Base-by-base conservation (phyloP, 805 yeast genomes). In the Kodamaea laetipori region DNA sequence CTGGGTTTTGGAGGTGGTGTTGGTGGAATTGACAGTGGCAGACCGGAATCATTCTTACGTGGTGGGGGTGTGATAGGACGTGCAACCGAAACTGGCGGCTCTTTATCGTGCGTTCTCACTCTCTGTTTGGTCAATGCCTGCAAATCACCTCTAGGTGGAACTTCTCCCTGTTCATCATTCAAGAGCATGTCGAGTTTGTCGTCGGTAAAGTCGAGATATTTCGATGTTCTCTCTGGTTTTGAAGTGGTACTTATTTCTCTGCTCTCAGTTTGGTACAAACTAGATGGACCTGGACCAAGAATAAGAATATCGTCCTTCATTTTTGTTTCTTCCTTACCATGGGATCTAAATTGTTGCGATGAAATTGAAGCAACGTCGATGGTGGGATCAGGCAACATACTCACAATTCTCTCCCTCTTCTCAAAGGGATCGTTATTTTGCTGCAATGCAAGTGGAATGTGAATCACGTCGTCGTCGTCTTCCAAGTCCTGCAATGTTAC, bases 101-200 rank as follows among this genome's bases (percentile, higher is more conserved):
- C 24, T 21, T 8, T 21, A 17, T 19, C 24, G 9, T 18, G 17
- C 23, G 7, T 28, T 12, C 34, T 24, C 7, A 38, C 24, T 6
- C 32, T 12, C 27, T 25, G 41, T 13, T 38, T 38, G 23, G 32
- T 38, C 30, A 38, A 19, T 3, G 54, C 46, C 7, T 39, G 44
- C 25, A 57, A 36, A 31, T 57, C 63, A 1, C 60, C 61, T 21
- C 63, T 49, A 1, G 61, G 63, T 6, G 63, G 63, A 2, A 57
- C 60, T 16, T 48, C 56, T 2, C 17, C 32, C 44, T 57, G 60
- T 6, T 43, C 43, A 35, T 58, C 63, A 37, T 52, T 49, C 26
- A 58, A 25, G 13, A 56, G 50, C 16, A 43, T 48, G 10, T 52
- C 45, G 32, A 53, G 51, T 25, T 42, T 46, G 23, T 50, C 49